Evolutionary conservation across 2,329 filamentous ascomycete species (phyloP), one percentile per base, ranked within the genome.

Genomic region (Fusarium sp.): DNA sequence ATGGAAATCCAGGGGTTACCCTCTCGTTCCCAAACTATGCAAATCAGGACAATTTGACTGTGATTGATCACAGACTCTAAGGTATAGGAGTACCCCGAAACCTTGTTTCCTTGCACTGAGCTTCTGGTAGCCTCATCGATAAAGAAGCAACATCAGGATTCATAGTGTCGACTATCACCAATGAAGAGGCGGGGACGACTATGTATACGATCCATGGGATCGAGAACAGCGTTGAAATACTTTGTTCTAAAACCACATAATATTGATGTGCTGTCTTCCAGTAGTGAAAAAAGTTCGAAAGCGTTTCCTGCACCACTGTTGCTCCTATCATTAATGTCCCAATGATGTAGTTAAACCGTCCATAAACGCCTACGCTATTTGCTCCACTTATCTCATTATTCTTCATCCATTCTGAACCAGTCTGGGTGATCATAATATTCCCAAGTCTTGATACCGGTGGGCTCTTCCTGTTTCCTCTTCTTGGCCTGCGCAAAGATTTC

Each of bases 361-460:
- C 56, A 47, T 44, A 54, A 72, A 66, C 45, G 42, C 58, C 58
- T 30, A 24, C 47, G 53, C 47, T 30, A 31, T 50, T 44, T 14
- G 41, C 13, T n/a, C 35, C 38, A 61, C 64, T 39, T 16, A 42
- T 11, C 28, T 36, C 42, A 57, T 65, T 51, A 62, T 61, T 79
- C 77, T 53, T 66, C 57, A 60, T 82, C 80, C 71, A 80, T 70
- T 50, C 73, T 80, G 66, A 87, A 85, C 89, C 90, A 92, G 69
- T 89, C 84, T 6, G 90, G 88, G 62, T 91, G 84, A 39, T 91
- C 88, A 61, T 83, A 85, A 26, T 88, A 85, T 53, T 83, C 85
- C 90, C 90, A 91, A 5, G 86, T 85, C 73, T 85, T 87, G 71
- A 91, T 90, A 8, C 86, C 87, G 56, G 85, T 83, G 0, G 88